Base-by-base conservation (phyloP, 441 rosid genomes). In the Hura crepitans region DNA sequence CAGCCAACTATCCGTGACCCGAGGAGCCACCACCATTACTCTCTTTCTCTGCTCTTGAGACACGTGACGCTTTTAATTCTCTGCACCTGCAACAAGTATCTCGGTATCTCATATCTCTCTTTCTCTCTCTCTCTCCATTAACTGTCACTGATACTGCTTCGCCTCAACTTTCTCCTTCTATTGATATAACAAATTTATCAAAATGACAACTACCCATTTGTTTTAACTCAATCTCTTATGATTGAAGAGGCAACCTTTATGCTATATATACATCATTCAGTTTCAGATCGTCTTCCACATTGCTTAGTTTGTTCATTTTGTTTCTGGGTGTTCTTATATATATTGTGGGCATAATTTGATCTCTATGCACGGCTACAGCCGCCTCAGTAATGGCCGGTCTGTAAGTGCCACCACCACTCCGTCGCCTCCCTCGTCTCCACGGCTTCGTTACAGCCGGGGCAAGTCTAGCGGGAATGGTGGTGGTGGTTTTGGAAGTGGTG, bases 341-440 rank as follows among this genome's bases (percentile, higher is more conserved):
- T 71, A 2, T 57, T 28, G 60, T 30, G 35, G 39, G 39, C 42
- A 15, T 55, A 9, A 31, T 28, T 71, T 11, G 4, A n/a, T 66
- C 54, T 30, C 51, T 30, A 91, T 89, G 96, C 90, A 89, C 82
- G 96, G 98, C 68, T 85, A 78, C 78, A 94, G 93, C 85, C 98
- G 96, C 72, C 92, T 91, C 3, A 91, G 96, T 23, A 56, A 63
- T 69, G 90, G 80, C 62, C 84, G 88, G 39, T 80, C 88, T 25
- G 68, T 75, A 57, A 53, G 69, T 37, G 74, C 76, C n/a, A 57
- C 74, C 37, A 66, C 75, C 7, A 67, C 85, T 12, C 79, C 84
- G 1, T 91, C 98, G 14, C 96, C 97, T 42, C 96, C 96, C 6
- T 84, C 95, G 17, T 94, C 96, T 0, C 97, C 97, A 20, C 86